Conservation (phyloP, 331 rosid species). For the Quercus lobata region DNA sequence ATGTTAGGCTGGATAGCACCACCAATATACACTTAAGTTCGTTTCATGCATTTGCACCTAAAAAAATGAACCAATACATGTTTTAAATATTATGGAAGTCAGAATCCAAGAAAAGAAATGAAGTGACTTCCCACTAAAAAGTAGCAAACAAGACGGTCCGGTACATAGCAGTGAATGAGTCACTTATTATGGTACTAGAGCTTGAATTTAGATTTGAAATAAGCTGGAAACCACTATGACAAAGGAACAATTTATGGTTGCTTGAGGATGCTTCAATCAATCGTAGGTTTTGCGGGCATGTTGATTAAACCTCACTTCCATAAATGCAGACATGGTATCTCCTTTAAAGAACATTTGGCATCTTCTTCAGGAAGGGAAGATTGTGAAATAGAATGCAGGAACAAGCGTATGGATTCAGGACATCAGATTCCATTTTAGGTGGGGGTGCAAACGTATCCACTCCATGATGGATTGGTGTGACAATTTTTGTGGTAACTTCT, state of each 20-base stretch:
- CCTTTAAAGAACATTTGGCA: constrained; percentile 57
- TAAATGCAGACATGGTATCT: constrained; percentile 50
- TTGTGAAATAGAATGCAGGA: background rate
- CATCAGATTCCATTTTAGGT: constrained; percentile 22
- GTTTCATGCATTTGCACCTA: constrained; percentile 12
- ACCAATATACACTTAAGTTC: background rate
- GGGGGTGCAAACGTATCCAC: constrained; percentile 12
- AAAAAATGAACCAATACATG: background rate
- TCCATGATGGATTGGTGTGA: background rate
- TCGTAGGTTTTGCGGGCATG: constrained; percentile 22
- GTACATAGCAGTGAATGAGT: constrained; percentile 28
- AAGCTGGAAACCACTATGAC: constrained; percentile 38
- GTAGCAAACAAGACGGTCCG: background rate
- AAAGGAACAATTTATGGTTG: constrained; percentile 17
- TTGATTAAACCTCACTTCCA: constrained; percentile 49
- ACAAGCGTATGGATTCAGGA: constrained; percentile 7
- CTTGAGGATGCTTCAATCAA: constrained; percentile 29
- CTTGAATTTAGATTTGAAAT: constrained; percentile 29
- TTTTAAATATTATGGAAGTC: constrained; percentile 25
- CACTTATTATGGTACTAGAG: constrained; percentile 22
- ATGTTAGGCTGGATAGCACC: constrained; percentile 38
- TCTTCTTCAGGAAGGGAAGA: constrained; percentile 28
- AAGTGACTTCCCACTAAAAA: constrained; percentile 31
- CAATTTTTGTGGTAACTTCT: background rate
- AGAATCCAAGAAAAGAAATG: constrained; percentile 30